Evolutionary conservation across 768 basidiomycete species (phyloP), one percentile per base, ranked within the genome.

Genomic region (Suillus plorans): DNA sequence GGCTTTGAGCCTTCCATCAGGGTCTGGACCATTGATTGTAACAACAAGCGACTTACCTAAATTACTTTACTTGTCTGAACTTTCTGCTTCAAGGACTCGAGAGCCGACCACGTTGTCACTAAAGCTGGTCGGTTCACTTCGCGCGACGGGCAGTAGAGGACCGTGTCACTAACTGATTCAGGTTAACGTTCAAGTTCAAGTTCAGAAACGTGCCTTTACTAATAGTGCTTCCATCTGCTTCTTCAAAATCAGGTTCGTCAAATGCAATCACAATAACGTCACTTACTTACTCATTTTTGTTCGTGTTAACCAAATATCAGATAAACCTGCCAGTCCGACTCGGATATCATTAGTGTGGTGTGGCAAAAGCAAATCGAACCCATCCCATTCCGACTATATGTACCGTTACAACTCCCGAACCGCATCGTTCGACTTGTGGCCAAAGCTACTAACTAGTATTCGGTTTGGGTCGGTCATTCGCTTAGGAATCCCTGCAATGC

Each of bases 191-290:
- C 7, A 3, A 44, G 42, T 45, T 49, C 12, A 22, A 22, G 47
- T 22, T 49, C 47, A 22, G 22, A 20, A 13, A 49, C 10, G 20
- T 44, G 20, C 42, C 42, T 20, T 42, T 18, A 42, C 42, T 42
- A n/a, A n/a, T n/a, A 18, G 42, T 42, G 16, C 41, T 41, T 16
- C 16, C 10, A 8, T 18, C 44, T n/a, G 44, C 9, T 7, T 45
- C 20, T 44, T 20, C 44, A 44, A 16, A 18, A 20, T 44, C 4
- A n/a, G 44, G 20, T 45, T 45, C 22, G 47, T 28, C 14, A 60
- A 45, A 64, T 14, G 16, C 6, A 62, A 63, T 56, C 66, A 68
- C 67, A 55, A 64, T 73, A 60, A 73, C 71, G 71, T 74, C 5
- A 42, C 28, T 20, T 47, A 47, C 45, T 12, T 13, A 47, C 8